Conservation (phyloP, 495 filamentous ascomycete species). For the Oleoguttula mirabilis region DNA sequence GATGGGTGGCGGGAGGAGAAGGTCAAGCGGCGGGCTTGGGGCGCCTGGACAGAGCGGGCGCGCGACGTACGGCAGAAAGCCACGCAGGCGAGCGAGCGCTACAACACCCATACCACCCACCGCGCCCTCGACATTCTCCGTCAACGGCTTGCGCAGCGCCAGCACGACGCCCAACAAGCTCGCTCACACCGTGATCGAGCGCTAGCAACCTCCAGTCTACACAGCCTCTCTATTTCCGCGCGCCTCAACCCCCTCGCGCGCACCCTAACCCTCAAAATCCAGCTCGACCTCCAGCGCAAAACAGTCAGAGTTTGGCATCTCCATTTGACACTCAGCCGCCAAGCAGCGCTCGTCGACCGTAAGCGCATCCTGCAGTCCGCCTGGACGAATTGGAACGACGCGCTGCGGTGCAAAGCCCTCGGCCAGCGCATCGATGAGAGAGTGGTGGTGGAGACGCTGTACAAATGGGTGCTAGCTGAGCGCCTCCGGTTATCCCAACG, state of each 20-base stretch:
- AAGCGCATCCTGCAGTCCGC: constrained; percentile 44
- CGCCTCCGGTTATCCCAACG: constrained; percentile 42
- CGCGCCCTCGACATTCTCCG: neutral
- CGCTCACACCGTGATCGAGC: neutral
- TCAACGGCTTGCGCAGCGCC: neutral
- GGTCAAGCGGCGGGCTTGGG: constrained; percentile 6
- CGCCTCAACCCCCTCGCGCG: constrained; percentile 33
- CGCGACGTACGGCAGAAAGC: constrained; percentile 5
- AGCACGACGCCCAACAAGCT: neutral
- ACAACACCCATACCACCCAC: neutral
- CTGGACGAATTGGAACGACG: constrained; percentile 57
- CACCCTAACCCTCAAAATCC: constrained; percentile 36
- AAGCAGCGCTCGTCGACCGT: constrained; percentile 44
- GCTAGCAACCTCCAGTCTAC: constrained; percentile 20
- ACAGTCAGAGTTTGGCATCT: constrained; percentile 42
- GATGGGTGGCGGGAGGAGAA: constrained; percentile 13
- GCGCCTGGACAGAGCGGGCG: constrained; percentile 15
- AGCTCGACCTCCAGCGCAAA: constrained; percentile 38
- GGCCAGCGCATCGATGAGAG: constrained; percentile 46
- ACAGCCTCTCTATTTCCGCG: constrained; percentile 34
- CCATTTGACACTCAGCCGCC: constrained; percentile 37
- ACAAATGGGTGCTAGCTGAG: constrained; percentile 52
- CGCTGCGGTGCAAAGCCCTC: constrained; percentile 44
- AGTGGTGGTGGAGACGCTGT: constrained; percentile 45
- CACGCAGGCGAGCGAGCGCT: constrained; percentile 21